Evolutionary conservation across 2,329 filamentous ascomycete genomes (phyloP).

Genomic region (Xylaria polymorpha): DNA sequence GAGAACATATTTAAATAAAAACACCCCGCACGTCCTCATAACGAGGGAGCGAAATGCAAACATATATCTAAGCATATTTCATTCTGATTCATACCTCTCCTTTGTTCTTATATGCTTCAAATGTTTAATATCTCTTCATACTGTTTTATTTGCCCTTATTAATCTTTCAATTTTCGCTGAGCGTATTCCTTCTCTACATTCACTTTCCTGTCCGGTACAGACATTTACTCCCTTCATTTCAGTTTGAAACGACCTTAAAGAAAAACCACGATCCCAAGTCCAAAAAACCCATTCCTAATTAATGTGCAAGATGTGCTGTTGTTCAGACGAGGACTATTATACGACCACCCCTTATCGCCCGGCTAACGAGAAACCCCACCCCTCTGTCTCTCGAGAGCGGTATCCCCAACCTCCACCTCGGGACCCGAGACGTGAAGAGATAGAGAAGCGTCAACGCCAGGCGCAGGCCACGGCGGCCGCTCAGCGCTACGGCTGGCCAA

Average conservation of each 20-base stretch:
- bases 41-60: not conserved
- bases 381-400: conserved; percentile 1
- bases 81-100: conserved; percentile 2
- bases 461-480: conserved; percentile 38
- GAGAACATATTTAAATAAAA: conserved; percentile 23
- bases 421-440: conserved; percentile 9
- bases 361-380: conserved; percentile 13
- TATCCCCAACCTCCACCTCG: not conserved
- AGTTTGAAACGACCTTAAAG: not conserved
- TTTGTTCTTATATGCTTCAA: conserved; percentile 9
- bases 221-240: conserved; percentile 9
- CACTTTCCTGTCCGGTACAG: conserved; percentile 34
- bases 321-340: conserved; percentile 34
- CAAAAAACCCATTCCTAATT: not conserved
- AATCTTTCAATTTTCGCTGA: not conserved
- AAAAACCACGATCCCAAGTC: not conserved
- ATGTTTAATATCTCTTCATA: not conserved
- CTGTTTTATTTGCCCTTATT: not conserved
- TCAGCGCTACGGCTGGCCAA: conserved; percentile 41
- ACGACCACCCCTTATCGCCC: conserved; percentile 20
- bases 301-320: conserved; percentile 35
- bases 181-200: conserved; percentile 8
- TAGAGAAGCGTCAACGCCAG: conserved; percentile 34
- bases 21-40: not conserved
- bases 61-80: conserved; percentile 1